phyloP scores from a whole-genome alignment of 306 rosid genomes.

The Oxytropis ochrocephala region DNA sequence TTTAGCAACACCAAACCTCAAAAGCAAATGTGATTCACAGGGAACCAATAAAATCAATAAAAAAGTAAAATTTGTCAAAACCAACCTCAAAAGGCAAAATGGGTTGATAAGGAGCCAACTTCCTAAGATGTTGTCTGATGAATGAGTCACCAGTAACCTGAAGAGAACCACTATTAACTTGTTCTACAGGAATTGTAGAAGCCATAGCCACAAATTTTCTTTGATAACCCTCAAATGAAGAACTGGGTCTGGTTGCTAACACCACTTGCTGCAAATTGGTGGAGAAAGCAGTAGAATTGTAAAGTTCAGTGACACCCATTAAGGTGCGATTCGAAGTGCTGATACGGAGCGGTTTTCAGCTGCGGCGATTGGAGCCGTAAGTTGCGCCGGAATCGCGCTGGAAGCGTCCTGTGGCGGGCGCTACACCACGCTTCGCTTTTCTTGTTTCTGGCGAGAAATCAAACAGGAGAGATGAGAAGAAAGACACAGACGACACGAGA shows the following conservation, averaged over 20 bases:
- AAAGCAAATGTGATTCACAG: slow-evolving; percentile 37
- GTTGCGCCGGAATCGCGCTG: no score
- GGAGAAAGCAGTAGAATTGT: slow-evolving; percentile 26
- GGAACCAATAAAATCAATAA: background rate
- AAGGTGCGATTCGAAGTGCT: background rate
- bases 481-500: no score
- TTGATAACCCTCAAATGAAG: slow-evolving; percentile 25
- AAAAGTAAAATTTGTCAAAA: background rate
- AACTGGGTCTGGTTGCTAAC: slow-evolving; percentile 26
- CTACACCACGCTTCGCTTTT: no score
- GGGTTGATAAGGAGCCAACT: slow-evolving; percentile 84
- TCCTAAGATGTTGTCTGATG: slow-evolving; percentile 74
- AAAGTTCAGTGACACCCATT: slow-evolving; percentile 58
- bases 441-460: no score
- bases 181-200: slow-evolving; percentile 45
- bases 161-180: slow-evolving; percentile 30
- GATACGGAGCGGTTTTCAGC: no score
- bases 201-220: slow-evolving; percentile 52
- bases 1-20: slow-evolving; percentile 44
- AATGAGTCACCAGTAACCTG: slow-evolving; percentile 67
- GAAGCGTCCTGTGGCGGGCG: no score
- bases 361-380: no score
- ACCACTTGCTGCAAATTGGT: slow-evolving; percentile 15
- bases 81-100: slow-evolving; percentile 91
- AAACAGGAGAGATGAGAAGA: no score